Evolutionary conservation across 2,329 filamentous ascomycete genomes (phyloP).

Genomic region (Neospermospora avenae): DNA sequence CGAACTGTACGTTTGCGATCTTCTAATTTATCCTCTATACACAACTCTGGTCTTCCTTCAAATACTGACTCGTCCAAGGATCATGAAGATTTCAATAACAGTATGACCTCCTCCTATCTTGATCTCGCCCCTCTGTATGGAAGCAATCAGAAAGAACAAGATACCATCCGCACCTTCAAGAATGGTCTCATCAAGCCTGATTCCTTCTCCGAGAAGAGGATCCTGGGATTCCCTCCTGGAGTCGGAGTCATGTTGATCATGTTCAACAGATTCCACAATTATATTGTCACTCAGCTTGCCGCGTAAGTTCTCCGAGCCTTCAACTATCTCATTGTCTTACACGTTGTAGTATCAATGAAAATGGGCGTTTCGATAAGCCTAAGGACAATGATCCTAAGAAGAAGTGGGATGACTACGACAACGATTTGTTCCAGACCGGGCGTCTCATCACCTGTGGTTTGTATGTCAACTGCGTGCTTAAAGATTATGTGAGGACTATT

Average conservation of each 20-base stretch:
- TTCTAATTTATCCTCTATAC: not conserved
- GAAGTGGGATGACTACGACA: constrained; percentile 65
- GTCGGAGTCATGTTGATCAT: constrained; percentile 71
- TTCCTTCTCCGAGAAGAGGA: constrained; percentile 65
- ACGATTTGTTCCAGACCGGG: constrained; percentile 77
- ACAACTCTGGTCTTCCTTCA: not conserved
- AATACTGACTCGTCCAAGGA: constrained; percentile 35
- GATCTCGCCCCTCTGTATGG: constrained; percentile 73
- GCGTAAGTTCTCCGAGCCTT: constrained; percentile 33
- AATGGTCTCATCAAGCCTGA: constrained; percentile 72
- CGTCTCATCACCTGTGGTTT: constrained; percentile 70
- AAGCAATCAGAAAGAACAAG: constrained; percentile 51
- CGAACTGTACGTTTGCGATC: constrained; percentile 43
- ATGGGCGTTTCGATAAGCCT: constrained; percentile 71
- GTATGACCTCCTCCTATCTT: constrained; percentile 69
- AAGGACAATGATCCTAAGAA: constrained; percentile 46
- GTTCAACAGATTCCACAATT: constrained; percentile 75
- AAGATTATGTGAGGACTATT: constrained; percentile 75
- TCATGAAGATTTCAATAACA: constrained; percentile 58
- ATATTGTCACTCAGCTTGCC: constrained; percentile 74
- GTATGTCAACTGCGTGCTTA: constrained; percentile 74
- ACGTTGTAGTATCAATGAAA: constrained; percentile 70
- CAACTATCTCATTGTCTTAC: not conserved
- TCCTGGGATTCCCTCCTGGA: constrained; percentile 69
- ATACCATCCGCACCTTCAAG: constrained; percentile 57